Conservation (phyloP, 495 filamentous ascomycete species). For the Penicillium bovifimosum region DNA sequence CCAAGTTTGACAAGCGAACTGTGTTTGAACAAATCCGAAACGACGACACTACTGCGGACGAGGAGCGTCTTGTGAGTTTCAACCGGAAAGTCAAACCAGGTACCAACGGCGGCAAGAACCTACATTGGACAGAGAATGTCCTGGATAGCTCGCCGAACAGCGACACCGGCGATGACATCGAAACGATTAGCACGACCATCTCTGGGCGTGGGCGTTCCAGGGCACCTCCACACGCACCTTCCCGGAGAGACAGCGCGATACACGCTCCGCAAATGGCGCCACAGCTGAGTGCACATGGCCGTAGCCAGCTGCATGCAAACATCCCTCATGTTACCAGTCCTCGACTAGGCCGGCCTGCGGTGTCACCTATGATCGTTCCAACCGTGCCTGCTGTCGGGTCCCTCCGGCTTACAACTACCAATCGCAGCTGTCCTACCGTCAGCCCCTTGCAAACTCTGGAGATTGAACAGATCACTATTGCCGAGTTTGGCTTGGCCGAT, state of each 20-base stretch:
- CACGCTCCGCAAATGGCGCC: slow-evolving; percentile 31
- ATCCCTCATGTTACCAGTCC: slow-evolving; percentile 43
- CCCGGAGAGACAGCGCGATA: slow-evolving; percentile 58
- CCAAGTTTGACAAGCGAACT: slow-evolving; percentile 87
- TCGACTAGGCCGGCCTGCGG: slow-evolving; percentile 31
- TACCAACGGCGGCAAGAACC: slow-evolving; percentile 80
- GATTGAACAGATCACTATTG: slow-evolving; percentile 79
- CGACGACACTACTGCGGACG: slow-evolving; percentile 82
- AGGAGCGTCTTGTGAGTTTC: slow-evolving; percentile 81
- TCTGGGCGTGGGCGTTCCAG: slow-evolving; percentile 50
- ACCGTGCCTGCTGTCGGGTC: slow-evolving; percentile 27
- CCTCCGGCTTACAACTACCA: slow-evolving; percentile 52
- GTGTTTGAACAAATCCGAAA: slow-evolving; percentile 85
- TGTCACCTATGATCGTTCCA: slow-evolving; percentile 34
- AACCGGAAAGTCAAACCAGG: slow-evolving; percentile 75
- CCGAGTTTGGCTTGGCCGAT: slow-evolving; percentile 77
- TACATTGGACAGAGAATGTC: slow-evolving; percentile 89
- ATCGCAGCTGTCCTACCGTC: slow-evolving; percentile 71
- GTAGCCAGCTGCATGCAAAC: slow-evolving; percentile 29
- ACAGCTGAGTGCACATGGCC: slow-evolving; percentile 33
- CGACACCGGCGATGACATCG: slow-evolving; percentile 60
- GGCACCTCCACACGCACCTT: slow-evolving; percentile 42
- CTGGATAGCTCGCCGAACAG: slow-evolving; percentile 65
- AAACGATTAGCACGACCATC: slow-evolving; percentile 49
- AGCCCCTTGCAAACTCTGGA: slow-evolving; percentile 83